phyloP scores from a whole-genome alignment of 306 rosid species.

The Albizia julibrissin region DNA sequence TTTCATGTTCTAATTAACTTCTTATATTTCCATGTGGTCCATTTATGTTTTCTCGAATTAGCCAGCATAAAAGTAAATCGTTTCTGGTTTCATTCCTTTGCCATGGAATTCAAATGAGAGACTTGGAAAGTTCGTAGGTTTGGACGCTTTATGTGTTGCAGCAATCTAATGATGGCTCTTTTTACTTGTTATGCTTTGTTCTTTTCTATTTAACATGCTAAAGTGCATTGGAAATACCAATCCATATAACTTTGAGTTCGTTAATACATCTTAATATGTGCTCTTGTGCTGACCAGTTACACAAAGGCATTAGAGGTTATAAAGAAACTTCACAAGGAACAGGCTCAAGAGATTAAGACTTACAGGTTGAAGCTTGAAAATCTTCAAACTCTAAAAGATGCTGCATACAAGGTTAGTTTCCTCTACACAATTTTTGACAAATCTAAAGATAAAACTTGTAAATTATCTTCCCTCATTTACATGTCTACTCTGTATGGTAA shows the following conservation, averaged over 20 bases:
- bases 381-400: conserved; percentile 87
- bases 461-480: not conserved
- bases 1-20: not conserved
- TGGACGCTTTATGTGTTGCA: conserved; percentile 18
- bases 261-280: not conserved
- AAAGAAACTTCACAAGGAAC: conserved; percentile 91
- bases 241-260: conserved; percentile 22
- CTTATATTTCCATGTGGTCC: not conserved
- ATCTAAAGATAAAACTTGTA: not conserved
- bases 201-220: conserved; percentile 1
- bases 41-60: not conserved
- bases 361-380: conserved; percentile 85
- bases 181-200: conserved; percentile 2
- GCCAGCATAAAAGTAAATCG: not conserved
- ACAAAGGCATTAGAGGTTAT: conserved; percentile 95
- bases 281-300: conserved; percentile 53
- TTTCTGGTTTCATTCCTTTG: not conserved
- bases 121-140: not conserved
- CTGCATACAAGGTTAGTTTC: conserved; percentile 75
- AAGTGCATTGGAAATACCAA: conserved; percentile 11
- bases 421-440: not conserved
- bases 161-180: conserved; percentile 16
- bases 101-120: not conserved
- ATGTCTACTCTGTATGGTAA: conserved; percentile 8
- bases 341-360: conserved; percentile 86